A percentile compares a stretch with the other conserved stretches of the same genome.
Conservation (phyloP, 306 rosid genomes). For the Argentina anserina region DNA sequence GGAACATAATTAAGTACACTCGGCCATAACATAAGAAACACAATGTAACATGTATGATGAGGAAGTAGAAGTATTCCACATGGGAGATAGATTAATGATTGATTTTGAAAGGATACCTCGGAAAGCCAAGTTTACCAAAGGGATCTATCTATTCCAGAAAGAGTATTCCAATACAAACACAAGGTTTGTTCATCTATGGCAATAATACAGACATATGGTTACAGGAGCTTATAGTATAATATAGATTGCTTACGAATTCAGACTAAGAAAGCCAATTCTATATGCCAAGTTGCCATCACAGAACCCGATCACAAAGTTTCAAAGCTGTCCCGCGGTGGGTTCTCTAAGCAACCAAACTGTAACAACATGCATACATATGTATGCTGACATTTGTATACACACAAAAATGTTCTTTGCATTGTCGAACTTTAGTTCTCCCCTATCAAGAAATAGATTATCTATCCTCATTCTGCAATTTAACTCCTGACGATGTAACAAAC, state of each 20-base stretch:
- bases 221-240: neutral
- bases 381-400: neutral
- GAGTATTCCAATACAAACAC: constrained; percentile 12
- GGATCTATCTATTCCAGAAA: neutral
- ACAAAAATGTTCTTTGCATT: neutral
- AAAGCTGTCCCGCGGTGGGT: constrained; percentile 15
- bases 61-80: neutral
- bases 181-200: constrained; percentile 2
- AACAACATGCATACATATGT: neutral
- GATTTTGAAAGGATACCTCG: neutral
- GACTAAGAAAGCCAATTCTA: neutral
- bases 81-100: neutral
- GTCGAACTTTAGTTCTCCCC: neutral
- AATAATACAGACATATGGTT: neutral
- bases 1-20: neutral
- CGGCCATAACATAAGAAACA: neutral
- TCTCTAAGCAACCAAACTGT: neutral
- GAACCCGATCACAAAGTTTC: constrained; percentile 1
- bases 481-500: neutral
- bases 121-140: neutral
- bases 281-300: constrained; percentile 15
- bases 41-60: neutral
- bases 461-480: neutral
- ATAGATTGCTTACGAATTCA: constrained; percentile 12
- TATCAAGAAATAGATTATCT: neutral